Base-by-base conservation (phyloP, 176 grass and related monocot species). In the Cymbopogon citratus region DNA sequence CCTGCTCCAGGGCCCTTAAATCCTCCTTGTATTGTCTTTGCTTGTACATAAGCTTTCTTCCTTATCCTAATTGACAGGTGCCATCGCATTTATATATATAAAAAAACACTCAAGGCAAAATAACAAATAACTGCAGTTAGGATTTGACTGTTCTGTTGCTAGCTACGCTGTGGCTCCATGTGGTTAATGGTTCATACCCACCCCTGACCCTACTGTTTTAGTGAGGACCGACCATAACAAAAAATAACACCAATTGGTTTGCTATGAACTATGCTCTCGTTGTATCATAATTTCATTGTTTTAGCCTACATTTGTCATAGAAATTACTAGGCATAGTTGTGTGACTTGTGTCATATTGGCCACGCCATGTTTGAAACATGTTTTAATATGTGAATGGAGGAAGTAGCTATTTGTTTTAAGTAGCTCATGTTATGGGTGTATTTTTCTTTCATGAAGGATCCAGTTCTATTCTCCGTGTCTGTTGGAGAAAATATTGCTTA, bases 401-500 rank as follows among this genome's bases (percentile, higher is more conserved):
- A 16, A 43, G 24, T 6, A 41, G 14, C 27, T 48, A 28, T 71
- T 71, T 71, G 9, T 71, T 71, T 26, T 16, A 29, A 46, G 0
- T 48, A 49, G 43, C 31, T 66, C 4, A n/a, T 33, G 45, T 49
- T 51, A 11, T 80, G 18, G 68, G 12, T 31, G 72, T 39, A 0
- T 45, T 49, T 9, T 59, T 83, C 46, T 60, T 27, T 6, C 51
- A 76, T 67, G 12, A 73, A 63, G 95, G 95, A 98, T 66, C 95
- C 95, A 16, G 92, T 98, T 56, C 80, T 95, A 31, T 98, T 95
- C 82, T 95, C 92, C 1, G 92, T 91, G 23, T 98, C 95, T 73
- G 87, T 98, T 0, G 90, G 90, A 83, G 95, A 93, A 91, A 98
- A 98, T 77, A 95, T 98, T 81, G 95, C 95, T 69, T 98, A 95